phyloP scores from a whole-genome alignment of 257 asterid genomes.

The Buddleja alternifolia region DNA sequence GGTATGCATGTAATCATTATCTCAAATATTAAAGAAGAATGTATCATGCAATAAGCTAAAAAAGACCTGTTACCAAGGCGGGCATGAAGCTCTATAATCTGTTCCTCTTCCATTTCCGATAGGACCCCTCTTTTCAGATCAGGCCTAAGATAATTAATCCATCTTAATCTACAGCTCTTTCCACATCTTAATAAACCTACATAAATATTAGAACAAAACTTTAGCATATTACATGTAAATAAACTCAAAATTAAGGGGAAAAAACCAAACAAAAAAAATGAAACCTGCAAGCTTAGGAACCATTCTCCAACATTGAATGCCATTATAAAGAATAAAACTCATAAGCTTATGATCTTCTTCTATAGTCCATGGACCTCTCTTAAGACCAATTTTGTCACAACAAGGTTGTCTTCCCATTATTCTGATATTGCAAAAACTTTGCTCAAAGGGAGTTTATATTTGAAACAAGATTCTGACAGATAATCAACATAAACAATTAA shows the following conservation, averaged over 20 bases:
- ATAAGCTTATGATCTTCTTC: constrained; percentile 72
- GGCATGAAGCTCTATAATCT: constrained; percentile 69
- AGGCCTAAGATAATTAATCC: constrained; percentile 69
- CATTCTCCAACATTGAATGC: constrained; percentile 68
- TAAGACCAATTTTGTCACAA: constrained; percentile 66
- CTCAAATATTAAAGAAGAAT: too few species aligned
- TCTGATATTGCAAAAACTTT: constrained; percentile 2
- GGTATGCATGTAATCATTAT: too few species aligned
- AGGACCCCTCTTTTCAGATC: constrained; percentile 68
- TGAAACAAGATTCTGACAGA: constrained; percentile 44
- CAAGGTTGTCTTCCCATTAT: constrained; percentile 78
- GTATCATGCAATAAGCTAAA: too few species aligned
- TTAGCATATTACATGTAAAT: neutral
- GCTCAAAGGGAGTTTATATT: constrained; percentile 33
- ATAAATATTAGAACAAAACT: neutral
- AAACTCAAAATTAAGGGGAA: neutral
- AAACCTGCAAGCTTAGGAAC: constrained; percentile 77
- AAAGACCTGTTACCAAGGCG: constrained; percentile 74
- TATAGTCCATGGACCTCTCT: constrained; percentile 77
- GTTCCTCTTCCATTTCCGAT: constrained; percentile 62
- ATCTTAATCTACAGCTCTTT: constrained; percentile 71
- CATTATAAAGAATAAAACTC: constrained; percentile 55
- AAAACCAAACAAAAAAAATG: neutral
- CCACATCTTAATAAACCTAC: constrained; percentile 63
- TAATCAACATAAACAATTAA: constrained; percentile 38